Conservation (phyloP, 169 alveolate genomes). For the Eimeria brunetti region DNA sequence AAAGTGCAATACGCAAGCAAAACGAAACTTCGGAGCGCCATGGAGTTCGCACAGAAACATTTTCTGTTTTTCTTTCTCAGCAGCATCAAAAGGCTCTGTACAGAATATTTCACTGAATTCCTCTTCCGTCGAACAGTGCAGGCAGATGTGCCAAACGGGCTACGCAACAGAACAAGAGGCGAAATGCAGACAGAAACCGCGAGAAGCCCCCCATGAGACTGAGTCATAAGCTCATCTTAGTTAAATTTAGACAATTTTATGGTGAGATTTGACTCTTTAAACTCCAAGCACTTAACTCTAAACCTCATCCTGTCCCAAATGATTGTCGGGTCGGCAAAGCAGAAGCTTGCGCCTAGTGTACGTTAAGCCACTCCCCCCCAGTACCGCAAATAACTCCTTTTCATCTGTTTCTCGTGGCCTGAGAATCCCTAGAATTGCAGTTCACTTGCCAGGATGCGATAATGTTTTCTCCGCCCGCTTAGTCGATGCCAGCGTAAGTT, state of each 20-base stretch:
- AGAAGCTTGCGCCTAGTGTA: background rate
- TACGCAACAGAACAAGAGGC: background rate
- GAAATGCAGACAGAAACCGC: background rate
- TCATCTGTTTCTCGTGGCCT: background rate
- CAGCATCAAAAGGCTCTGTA: too few relatives aligned
- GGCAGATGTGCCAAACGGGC: too few relatives aligned
- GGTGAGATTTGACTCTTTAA: background rate
- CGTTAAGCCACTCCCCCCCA: background rate
- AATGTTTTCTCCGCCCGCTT: background rate
- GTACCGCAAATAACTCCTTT: background rate
- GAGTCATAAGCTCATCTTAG: background rate
- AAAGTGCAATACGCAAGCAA: too few relatives aligned
- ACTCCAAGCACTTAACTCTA: too few relatives aligned
- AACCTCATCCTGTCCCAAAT: too few relatives aligned
- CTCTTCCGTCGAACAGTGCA: too few relatives aligned
- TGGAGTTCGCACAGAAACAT: too few relatives aligned
- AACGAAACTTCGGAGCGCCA: too few relatives aligned
- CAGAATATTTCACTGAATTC: too few relatives aligned
- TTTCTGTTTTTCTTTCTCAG: too few relatives aligned
- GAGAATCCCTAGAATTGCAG: background rate
- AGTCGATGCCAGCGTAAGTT: background rate
- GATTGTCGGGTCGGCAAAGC: background rate
- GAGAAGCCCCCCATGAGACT: background rate
- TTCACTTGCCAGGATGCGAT: background rate
- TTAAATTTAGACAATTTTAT: background rate